Conservation (phyloP, 306 rosid species). For the Boehmeria nivea region DNA sequence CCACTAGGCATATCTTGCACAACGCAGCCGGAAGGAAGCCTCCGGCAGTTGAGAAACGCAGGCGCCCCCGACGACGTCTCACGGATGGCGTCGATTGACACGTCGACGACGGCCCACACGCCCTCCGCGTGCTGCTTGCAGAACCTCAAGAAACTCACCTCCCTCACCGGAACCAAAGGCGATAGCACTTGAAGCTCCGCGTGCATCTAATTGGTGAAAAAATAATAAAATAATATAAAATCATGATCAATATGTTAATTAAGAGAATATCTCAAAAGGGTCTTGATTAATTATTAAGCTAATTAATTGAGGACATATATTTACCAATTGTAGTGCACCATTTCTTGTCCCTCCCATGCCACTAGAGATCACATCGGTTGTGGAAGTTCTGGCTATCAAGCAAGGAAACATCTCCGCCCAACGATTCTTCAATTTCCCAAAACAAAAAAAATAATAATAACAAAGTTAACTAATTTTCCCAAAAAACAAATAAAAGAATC, state of each 20-base stretch:
- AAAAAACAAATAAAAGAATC: too few relatives aligned
- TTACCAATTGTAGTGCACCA: conserved; percentile 84
- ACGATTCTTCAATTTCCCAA: conserved; percentile 44
- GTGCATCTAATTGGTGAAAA: conserved; percentile 50
- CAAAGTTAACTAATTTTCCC: too few relatives aligned
- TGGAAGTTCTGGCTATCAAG: conserved; percentile 67
- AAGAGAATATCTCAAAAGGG: too few relatives aligned
- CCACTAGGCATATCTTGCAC: conserved; percentile 99
- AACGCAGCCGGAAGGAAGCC: conserved; percentile 96
- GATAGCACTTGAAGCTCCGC: conserved; percentile 94
- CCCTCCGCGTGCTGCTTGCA: conserved; percentile 98
- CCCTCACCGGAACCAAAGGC: conserved; percentile 83
- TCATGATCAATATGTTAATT: too few relatives aligned
- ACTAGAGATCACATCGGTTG: conserved; percentile 64
- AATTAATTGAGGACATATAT: not conserved
- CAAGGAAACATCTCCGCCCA: conserved; percentile 97
- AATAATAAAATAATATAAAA: too few relatives aligned
- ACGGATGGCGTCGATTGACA: conserved; percentile 58
- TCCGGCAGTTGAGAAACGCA: conserved; percentile 52
- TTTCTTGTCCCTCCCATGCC: conserved; percentile 89
- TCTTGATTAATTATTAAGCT: too few relatives aligned
- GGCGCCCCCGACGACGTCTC: conserved; percentile 55
- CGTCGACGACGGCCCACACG: conserved; percentile 91
- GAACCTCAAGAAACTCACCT: conserved; percentile 72
- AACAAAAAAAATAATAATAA: conserved; percentile 2